Evolutionary conservation across 1,284 basidiomycete species (phyloP).

Genomic region (Phellinidium pouzarii): DNA sequence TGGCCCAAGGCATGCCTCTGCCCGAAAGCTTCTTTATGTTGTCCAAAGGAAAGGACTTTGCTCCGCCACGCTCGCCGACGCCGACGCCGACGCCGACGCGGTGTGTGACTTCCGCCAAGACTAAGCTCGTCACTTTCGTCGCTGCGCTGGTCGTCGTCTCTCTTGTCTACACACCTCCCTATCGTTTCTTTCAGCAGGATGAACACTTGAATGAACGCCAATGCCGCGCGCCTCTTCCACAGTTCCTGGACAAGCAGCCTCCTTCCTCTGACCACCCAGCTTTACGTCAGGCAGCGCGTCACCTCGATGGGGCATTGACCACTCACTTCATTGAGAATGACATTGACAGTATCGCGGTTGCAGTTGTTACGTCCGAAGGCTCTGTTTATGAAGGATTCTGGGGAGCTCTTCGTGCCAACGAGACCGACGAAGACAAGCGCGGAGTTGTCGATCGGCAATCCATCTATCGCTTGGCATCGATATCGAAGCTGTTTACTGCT

Average conservation of each 20-base stretch:
- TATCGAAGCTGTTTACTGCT: constrained; percentile 42
- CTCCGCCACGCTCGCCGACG: too few relatives aligned
- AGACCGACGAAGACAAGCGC: constrained; percentile 26
- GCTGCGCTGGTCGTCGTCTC: neutral
- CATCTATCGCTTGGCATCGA: constrained; percentile 41
- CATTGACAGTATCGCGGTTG: constrained; percentile 26
- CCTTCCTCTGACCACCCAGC: neutral
- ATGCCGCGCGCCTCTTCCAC: constrained; percentile 1
- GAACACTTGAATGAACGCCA: neutral
- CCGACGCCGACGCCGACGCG: too few relatives aligned
- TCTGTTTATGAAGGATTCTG: constrained; percentile 25
- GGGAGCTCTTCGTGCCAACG: constrained; percentile 36
- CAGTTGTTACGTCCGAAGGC: constrained; percentile 25
- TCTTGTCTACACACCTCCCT: neutral
- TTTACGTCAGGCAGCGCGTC: neutral
- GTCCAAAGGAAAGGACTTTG: neutral
- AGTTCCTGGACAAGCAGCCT: neutral
- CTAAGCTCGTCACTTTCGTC: neutral
- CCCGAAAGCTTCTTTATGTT: neutral
- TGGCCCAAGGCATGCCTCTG: too few relatives aligned
- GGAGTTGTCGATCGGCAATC: constrained; percentile 33
- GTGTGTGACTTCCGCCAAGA: neutral
- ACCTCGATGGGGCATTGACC: neutral
- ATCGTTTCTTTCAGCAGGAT: neutral
- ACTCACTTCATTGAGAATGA: constrained; percentile 8